Percentiles rank a stretch among this genome's conserved stretches.
These are phyloP conservation scores for Pisolithus tinctorius DNA, from an alignment of 768 basidiomycete species.

Conservation along the genomic window DNA sequence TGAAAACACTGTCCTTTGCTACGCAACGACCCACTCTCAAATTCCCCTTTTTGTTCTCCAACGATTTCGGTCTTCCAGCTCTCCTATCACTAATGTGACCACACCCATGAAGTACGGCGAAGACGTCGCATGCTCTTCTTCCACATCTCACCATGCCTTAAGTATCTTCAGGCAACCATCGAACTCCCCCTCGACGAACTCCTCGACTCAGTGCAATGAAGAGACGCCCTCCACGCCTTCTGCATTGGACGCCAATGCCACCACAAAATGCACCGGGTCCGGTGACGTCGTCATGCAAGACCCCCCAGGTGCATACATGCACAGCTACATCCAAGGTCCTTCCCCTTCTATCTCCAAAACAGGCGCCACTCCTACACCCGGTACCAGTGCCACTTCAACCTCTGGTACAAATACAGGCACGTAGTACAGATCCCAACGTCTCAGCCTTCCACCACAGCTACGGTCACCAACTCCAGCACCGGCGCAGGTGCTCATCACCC, in stretches of 20 bases:
- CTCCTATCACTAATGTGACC: constrained; percentile 59
- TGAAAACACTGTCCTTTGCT: constrained; percentile 12
- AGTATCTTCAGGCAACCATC: constrained; percentile 68
- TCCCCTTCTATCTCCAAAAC: constrained; percentile 23
- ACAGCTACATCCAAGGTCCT: constrained; percentile 30
- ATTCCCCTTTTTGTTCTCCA: constrained; percentile 69
- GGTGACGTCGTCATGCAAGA: constrained; percentile 25
- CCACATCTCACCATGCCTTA: constrained; percentile 39
- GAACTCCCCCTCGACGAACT: constrained; percentile 81
- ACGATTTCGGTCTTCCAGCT: constrained; percentile 72
- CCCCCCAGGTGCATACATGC: constrained; percentile 6
- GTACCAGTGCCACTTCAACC: too few relatives aligned
- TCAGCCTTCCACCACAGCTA: too few relatives aligned
- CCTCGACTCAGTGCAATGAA: constrained; percentile 30
- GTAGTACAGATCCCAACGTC: too few relatives aligned
- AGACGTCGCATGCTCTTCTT: constrained; percentile 43
- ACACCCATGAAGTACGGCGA: constrained; percentile 73
- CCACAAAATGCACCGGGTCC: constrained; percentile 2
- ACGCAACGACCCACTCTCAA: constrained; percentile 40
- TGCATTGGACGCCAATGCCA: constrained; percentile 1
- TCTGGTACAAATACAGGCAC: too few relatives aligned
- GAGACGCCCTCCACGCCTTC: constrained; percentile 7
- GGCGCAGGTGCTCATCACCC: too few relatives aligned
- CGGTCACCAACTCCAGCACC: too few relatives aligned
- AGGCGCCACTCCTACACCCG: constrained; percentile 10